These are phyloP conservation scores for Ailanthus altissimus DNA, from an alignment of 345 rosid species.

Conservation along the genomic window DNA sequence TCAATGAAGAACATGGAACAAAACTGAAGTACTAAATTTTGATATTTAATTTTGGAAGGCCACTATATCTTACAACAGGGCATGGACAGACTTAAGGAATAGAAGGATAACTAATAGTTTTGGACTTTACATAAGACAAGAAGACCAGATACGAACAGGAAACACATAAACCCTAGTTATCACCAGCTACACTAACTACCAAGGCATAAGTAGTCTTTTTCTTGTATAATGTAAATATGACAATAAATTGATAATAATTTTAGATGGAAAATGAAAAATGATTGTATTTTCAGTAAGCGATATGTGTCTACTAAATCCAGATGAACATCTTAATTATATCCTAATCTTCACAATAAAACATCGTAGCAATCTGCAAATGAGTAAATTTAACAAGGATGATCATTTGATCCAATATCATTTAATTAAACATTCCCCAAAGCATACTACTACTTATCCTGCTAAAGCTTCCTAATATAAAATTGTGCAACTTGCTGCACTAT, in stretches of 20 bases:
- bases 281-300: too few species aligned
- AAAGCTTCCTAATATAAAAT: neutral
- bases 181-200: neutral
- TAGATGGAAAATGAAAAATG: too few species aligned
- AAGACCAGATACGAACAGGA: neutral
- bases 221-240: neutral
- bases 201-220: neutral
- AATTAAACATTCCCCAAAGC: neutral
- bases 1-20: neutral
- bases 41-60: neutral
- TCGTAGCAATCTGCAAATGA: neutral
- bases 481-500: neutral
- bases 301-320: too few species aligned
- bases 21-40: neutral
- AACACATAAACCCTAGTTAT: neutral
- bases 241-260: too few species aligned
- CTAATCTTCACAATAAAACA: neutral
- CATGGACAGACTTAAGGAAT: neutral
- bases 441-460: neutral
- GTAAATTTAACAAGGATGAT: neutral
- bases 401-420: neutral
- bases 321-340: neutral
- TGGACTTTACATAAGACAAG: neutral
- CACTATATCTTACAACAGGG: neutral
- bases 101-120: neutral